These are phyloP conservation scores for Colletotrichum limetticola DNA, from an alignment of 2,329 filamentous ascomycete species.

Conservation along the genomic window DNA sequence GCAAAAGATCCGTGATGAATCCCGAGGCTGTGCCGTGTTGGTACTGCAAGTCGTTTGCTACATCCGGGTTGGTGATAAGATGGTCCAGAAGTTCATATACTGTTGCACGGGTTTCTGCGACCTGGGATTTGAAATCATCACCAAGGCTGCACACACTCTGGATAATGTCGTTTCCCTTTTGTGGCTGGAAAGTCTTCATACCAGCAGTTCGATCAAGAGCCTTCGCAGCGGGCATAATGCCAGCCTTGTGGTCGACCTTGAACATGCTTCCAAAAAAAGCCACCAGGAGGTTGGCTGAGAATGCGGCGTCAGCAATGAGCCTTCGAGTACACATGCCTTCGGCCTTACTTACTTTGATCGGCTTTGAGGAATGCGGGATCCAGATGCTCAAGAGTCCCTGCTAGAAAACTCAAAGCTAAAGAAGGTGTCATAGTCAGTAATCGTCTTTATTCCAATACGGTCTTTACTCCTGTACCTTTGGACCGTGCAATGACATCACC, in stretches of 20 bases:
- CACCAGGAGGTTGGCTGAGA: constrained; percentile 56
- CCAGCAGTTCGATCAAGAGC: constrained; percentile 60
- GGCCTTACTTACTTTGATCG: constrained; percentile 56
- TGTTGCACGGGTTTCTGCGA: constrained; percentile 60
- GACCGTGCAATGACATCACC: constrained; percentile 65
- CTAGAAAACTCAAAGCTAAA: constrained; percentile 66
- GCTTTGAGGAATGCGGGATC: constrained; percentile 56
- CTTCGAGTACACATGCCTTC: constrained; percentile 45
- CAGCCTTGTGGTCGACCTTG: constrained; percentile 68
- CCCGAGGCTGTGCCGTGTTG: constrained; percentile 54
- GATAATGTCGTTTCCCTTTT: constrained; percentile 60
- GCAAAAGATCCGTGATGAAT: constrained; percentile 61
- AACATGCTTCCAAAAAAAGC: constrained; percentile 70
- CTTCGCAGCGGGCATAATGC: constrained; percentile 63
- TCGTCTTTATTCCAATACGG: neutral
- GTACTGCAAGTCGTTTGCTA: constrained; percentile 56
- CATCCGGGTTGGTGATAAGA: constrained; percentile 55
- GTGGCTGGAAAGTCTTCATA: constrained; percentile 63
- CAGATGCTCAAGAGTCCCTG: constrained; percentile 62
- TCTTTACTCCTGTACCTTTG: constrained; percentile 51
- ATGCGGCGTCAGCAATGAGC: constrained; percentile 47
- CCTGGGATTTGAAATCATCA: constrained; percentile 67
- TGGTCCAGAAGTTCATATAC: constrained; percentile 61
- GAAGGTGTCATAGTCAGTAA: neutral
- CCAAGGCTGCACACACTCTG: constrained; percentile 60